A percentile compares a stretch with the other conserved stretches of the same genome.
phyloP scores from a whole-genome alignment of 371 early-diverging fungal genomes.

The Massospora cicadina region DNA sequence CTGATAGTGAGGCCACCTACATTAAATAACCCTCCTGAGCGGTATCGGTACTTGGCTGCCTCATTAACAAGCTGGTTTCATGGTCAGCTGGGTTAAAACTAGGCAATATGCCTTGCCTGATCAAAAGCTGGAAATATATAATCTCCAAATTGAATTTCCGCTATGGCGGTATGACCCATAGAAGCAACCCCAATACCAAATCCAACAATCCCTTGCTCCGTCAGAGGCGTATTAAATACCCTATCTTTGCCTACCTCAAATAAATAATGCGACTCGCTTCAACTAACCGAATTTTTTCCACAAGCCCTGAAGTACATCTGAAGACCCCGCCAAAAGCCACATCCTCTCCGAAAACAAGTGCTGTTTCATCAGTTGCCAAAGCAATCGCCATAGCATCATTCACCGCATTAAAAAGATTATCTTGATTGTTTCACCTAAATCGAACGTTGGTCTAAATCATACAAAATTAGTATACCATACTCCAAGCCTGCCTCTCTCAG shows the following conservation, averaged over 20 bases:
- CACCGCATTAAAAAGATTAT: constrained; percentile 85
- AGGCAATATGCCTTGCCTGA: constrained; percentile 33
- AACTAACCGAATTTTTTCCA: constrained; percentile 62
- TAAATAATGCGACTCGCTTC: not conserved
- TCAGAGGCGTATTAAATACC: constrained; percentile 92
- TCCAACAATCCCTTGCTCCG: constrained; percentile 93
- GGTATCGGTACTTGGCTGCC: constrained; percentile 92
- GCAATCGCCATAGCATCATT: constrained; percentile 87
- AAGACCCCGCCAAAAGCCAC: constrained; percentile 97
- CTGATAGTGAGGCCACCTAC: constrained; percentile 85
- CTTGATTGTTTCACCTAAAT: constrained; percentile 44
- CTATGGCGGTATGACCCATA: constrained; percentile 91
- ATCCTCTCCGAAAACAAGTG: constrained; percentile 94
- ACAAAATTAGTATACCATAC: constrained; percentile 8
- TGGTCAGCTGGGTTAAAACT: not conserved
- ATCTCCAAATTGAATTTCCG: constrained; percentile 97
- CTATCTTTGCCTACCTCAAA: constrained; percentile 39
- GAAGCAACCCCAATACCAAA: constrained; percentile 96
- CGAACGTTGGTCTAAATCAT: not conserved
- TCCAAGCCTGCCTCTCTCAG: constrained; percentile 28
- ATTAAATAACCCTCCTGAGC: constrained; percentile 84
- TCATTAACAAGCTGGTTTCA: constrained; percentile 67
- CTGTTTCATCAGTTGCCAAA: constrained; percentile 71
- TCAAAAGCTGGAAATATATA: constrained; percentile 97
- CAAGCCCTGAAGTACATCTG: constrained; percentile 81